A percentile compares a stretch with the other conserved stretches of the same genome.
Conservation (phyloP, 176 grass and related monocot species). For the Panicum miliaceum region DNA sequence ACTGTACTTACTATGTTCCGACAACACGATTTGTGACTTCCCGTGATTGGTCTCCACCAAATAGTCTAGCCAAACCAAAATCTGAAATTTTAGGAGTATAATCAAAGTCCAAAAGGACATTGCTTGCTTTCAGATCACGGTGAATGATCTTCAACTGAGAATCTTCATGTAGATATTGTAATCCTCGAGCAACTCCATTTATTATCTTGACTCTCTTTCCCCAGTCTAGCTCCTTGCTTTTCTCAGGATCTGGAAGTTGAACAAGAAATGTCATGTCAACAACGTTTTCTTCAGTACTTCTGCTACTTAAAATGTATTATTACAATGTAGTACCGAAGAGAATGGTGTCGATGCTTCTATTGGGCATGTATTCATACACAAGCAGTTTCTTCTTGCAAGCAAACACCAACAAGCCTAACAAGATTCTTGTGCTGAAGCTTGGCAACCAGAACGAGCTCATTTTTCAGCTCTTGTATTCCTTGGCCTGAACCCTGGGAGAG, state of each 20-base stretch:
- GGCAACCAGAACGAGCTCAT: conserved; percentile 53
- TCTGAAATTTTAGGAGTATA: conserved; percentile 76
- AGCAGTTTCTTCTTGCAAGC: conserved; percentile 49
- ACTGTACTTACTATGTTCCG: conserved; percentile 67
- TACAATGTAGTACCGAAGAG: conserved; percentile 41
- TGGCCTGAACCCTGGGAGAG: conserved; percentile 33
- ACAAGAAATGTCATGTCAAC: not conserved
- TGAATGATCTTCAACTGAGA: conserved; percentile 66
- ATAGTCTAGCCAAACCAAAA: conserved; percentile 67
- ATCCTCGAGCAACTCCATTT: conserved; percentile 51
- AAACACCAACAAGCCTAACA: conserved; percentile 51
- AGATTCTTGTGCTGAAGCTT: conserved; percentile 62
- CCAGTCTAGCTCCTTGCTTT: conserved; percentile 49
- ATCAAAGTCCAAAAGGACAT: conserved; percentile 41
- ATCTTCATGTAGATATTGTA: conserved; percentile 78
- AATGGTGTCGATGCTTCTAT: conserved; percentile 53
- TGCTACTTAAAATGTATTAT: not conserved
- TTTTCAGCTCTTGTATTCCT: conserved; percentile 53
- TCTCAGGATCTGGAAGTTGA: conserved; percentile 41
- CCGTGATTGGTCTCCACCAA: conserved; percentile 51
- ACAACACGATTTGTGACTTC: conserved; percentile 53
- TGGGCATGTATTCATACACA: conserved; percentile 63
- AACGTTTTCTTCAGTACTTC: too few species aligned
- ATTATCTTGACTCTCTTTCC: conserved; percentile 43
- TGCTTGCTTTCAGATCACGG: conserved; percentile 42